phyloP scores from a whole-genome alignment of 768 basidiomycete genomes.

The Exidia glandulosa region DNA sequence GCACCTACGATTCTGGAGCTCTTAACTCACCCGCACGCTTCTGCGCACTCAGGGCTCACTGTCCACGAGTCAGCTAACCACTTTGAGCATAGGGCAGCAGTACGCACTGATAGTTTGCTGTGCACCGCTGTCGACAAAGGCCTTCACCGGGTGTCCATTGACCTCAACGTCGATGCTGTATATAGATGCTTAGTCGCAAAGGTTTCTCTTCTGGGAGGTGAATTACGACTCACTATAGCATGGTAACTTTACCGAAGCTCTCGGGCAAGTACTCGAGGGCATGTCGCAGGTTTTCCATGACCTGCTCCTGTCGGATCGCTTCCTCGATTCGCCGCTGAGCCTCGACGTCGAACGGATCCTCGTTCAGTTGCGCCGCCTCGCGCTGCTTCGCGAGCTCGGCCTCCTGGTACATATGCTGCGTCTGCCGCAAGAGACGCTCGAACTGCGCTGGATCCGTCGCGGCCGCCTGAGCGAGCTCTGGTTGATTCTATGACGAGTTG shows the following conservation, averaged over 20 bases:
- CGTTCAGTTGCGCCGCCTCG: slow-evolving; percentile 60
- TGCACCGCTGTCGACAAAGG: slow-evolving; percentile 97
- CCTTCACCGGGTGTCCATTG: slow-evolving; percentile 81
- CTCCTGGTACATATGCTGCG: slow-evolving; percentile 41
- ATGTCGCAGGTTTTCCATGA: slow-evolving; percentile 86
- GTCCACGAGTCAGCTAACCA: background rate
- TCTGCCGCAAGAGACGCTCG: slow-evolving; percentile 56
- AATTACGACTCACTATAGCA: slow-evolving; percentile 73
- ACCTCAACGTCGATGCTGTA: slow-evolving; percentile 81
- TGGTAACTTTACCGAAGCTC: slow-evolving; percentile 84
- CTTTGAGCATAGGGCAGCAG: background rate
- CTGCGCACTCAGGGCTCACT: slow-evolving; percentile 92
- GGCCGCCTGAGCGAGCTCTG: slow-evolving; percentile 70
- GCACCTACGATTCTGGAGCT: slow-evolving; percentile 3
- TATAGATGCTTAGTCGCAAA: background rate
- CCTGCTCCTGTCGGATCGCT: slow-evolving; percentile 77
- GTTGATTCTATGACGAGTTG: slow-evolving; percentile 50
- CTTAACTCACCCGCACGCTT: slow-evolving; percentile 66
- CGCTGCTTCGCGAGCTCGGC: slow-evolving; percentile 46
- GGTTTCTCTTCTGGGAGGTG: background rate
- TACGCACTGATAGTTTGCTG: slow-evolving; percentile 89
- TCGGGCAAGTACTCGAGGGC: slow-evolving; percentile 92
- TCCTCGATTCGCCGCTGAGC: slow-evolving; percentile 92
- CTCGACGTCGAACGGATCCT: slow-evolving; percentile 85
- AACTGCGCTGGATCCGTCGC: slow-evolving; percentile 61